A percentile compares a stretch with the other conserved stretches of the same genome.
These are phyloP conservation scores for Russula sp. DNA, from an alignment of 768 basidiomycete genomes.

Conservation along the genomic window DNA sequence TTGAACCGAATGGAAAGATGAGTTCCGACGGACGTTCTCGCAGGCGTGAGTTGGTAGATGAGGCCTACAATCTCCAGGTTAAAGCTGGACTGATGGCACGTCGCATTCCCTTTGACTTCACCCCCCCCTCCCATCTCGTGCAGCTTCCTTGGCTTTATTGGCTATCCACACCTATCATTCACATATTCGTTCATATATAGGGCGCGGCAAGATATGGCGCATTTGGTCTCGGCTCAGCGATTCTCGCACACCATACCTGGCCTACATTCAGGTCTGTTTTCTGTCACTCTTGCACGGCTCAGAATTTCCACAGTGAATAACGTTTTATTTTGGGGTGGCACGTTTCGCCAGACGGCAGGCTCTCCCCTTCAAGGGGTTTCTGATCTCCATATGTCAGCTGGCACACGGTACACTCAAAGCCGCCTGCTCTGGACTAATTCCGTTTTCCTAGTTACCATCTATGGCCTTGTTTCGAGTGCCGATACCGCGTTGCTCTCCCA, in stretches of 20 bases:
- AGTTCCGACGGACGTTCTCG: conserved; percentile 30
- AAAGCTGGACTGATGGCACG: conserved; percentile 39
- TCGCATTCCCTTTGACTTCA: background rate
- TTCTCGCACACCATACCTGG: conserved; percentile 65
- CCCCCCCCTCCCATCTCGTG: background rate
- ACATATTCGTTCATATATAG: conserved; percentile 31
- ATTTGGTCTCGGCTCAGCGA: conserved; percentile 53
- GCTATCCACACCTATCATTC: background rate
- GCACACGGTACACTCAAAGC: background rate
- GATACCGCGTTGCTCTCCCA: conserved; percentile 70
- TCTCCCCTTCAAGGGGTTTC: conserved; percentile 72
- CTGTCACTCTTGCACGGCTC: background rate
- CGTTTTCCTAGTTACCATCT: conserved; percentile 46
- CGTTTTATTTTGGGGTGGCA: background rate
- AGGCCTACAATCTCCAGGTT: conserved; percentile 55
- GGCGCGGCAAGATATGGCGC: conserved; percentile 48
- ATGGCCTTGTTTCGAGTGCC: conserved; percentile 68
- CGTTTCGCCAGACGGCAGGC: conserved; percentile 58
- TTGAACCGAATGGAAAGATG: background rate
- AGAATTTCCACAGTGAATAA: background rate
- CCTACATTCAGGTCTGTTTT: conserved; percentile 57
- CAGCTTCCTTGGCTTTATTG: background rate
- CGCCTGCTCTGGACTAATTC: background rate
- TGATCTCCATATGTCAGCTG: conserved; percentile 62
- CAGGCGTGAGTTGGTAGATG: conserved; percentile 48